These are phyloP conservation scores for Mycena rebaudengoi DNA, from an alignment of 768 basidiomycete species.

Conservation along the genomic window DNA sequence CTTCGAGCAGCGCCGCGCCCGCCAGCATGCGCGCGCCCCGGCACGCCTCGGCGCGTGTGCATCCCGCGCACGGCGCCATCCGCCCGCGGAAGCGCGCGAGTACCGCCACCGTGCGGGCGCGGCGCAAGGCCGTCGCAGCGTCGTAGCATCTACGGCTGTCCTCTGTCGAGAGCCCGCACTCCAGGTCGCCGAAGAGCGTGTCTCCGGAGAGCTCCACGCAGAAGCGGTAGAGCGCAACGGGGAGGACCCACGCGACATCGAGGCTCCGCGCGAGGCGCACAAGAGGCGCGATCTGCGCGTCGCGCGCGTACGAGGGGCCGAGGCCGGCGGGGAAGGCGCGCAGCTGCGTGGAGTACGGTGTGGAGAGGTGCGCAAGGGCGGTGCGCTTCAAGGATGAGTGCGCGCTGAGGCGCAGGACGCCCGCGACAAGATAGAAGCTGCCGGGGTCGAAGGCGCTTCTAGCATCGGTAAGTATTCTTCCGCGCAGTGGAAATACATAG, in stretches of 20 bases:
- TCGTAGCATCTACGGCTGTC: not conserved
- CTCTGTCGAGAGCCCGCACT: not conserved
- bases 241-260: constrained; percentile 2
- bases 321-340: not conserved
- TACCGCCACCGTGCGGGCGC: not conserved
- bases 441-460: not conserved
- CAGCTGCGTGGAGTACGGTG: not conserved
- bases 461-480: too few relatives aligned
- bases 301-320: not conserved
- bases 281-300: not conserved
- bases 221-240: constrained; percentile 3
- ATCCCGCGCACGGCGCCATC: not conserved
- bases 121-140: not conserved
- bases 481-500: too few relatives aligned
- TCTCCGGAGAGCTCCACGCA: not conserved
- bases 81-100: not conserved
- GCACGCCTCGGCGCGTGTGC: not conserved
- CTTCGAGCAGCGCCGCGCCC: not conserved
- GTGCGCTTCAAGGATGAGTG: not conserved
- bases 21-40: not conserved
- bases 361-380: not conserved
- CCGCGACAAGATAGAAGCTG: constrained; percentile 3
- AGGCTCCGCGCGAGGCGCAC: not conserved
- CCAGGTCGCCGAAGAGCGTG: not conserved
- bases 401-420: not conserved